Percentiles rank a stretch among this genome's conserved stretches.
Evolutionary conservation across 306 rosid genomes (phyloP).

Genomic region (Citrullus colocynthis): DNA sequence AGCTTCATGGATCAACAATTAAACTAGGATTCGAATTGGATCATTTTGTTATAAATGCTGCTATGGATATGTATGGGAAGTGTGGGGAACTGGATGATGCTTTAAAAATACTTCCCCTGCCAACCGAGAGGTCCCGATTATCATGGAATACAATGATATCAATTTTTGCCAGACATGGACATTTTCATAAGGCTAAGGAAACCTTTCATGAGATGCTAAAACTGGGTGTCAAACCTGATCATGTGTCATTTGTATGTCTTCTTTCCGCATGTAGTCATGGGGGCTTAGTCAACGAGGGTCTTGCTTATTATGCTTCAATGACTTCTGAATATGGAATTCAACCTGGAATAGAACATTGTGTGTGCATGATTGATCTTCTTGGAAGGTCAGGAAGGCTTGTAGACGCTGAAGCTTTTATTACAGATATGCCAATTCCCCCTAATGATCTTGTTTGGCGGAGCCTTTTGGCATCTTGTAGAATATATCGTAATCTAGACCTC

Average conservation of each 20-base stretch:
- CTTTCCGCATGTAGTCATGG: constrained; percentile 87
- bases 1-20: constrained; percentile 53
- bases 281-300: constrained; percentile 88
- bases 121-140: constrained; percentile 37
- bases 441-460: constrained; percentile 80
- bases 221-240: constrained; percentile 58
- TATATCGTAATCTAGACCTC: constrained; percentile 59
- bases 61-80: constrained; percentile 95
- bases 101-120: constrained; percentile 42
- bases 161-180: constrained; percentile 70
- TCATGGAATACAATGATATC: constrained; percentile 93
- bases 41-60: constrained; percentile 53
- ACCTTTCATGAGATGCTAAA: constrained; percentile 66
- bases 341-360: constrained; percentile 75
- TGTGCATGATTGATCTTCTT: constrained; percentile 83
- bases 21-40: constrained; percentile 69
- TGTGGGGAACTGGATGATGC: constrained; percentile 81
- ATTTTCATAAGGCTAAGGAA: constrained; percentile 48
- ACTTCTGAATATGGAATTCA: constrained; percentile 38
- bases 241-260: constrained; percentile 84
- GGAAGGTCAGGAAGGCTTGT: constrained; percentile 83
- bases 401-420: constrained; percentile 60
- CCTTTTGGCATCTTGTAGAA: constrained; percentile 71
- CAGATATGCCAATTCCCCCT: constrained; percentile 50
- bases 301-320: constrained; percentile 56